Evolutionary conservation across 2,329 filamentous ascomycete species (phyloP).

Genomic region (Ascochyta fabae): DNA sequence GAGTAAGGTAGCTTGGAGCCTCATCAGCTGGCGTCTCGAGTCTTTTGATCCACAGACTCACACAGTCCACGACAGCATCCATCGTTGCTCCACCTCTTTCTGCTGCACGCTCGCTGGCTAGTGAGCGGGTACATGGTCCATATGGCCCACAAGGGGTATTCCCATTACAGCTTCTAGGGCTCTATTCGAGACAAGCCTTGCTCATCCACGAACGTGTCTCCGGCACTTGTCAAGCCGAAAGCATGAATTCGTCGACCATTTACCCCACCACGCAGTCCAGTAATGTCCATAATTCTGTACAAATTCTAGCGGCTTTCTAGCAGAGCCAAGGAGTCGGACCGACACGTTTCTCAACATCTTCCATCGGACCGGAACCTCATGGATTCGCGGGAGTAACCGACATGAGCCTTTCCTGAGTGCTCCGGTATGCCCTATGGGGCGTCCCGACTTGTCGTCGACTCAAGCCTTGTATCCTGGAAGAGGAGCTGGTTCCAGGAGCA

Average conservation of each 20-base stretch:
- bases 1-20: conserved; percentile 10
- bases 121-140: not conserved
- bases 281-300: conserved; percentile 1
- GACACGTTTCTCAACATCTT: conserved; percentile 11
- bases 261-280: conserved; percentile 1
- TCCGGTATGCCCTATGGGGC: conserved; percentile 1
- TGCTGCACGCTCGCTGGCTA: not conserved
- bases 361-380: conserved; percentile 4
- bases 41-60: conserved; percentile 2
- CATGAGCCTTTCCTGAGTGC: not conserved
- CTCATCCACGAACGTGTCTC: not conserved
- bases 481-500: conserved; percentile 2
- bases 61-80: not conserved
- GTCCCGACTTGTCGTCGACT: not conserved
- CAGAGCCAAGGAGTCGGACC: conserved; percentile 9
- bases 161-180: not conserved
- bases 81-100: not conserved
- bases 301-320: conserved; percentile 18
- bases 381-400: conserved; percentile 12
- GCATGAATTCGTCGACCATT: conserved; percentile 7
- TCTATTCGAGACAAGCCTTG: not conserved
- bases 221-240: not conserved
- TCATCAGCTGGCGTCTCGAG: not conserved
- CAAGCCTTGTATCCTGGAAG: not conserved
- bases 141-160: not conserved